phyloP scores from a whole-genome alignment of 306 rosid genomes.

The Cercis canadensis region DNA sequence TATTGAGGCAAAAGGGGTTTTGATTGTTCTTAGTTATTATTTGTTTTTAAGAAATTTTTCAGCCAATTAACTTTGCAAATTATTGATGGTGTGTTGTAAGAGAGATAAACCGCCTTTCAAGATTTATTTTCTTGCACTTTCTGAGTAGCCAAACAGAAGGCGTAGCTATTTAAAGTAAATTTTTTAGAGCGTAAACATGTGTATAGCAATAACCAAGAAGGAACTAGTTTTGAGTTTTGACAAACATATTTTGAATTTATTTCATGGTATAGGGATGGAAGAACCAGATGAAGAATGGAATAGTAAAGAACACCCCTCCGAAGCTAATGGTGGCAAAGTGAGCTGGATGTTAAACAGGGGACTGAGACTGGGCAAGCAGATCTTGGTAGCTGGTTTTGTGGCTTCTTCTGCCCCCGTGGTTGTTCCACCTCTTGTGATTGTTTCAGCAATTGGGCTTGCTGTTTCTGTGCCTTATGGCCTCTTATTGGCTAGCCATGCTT shows the following conservation, averaged over 20 bases:
- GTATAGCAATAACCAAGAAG: too few species aligned
- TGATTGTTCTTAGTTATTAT: not conserved
- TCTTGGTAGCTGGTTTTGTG: constrained; percentile 59
- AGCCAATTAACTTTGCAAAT: too few species aligned
- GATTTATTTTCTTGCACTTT: too few species aligned
- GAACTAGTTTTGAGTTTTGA: too few species aligned
- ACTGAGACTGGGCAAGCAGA: constrained; percentile 56
- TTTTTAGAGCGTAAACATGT: too few species aligned
- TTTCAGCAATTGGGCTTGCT: constrained; percentile 76
- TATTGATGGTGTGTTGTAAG: too few species aligned
- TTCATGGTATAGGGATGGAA: constrained; percentile 52
- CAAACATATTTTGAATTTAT: too few species aligned
- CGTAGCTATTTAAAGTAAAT: too few species aligned
- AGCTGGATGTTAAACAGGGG: constrained; percentile 50
- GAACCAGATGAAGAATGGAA: constrained; percentile 52
- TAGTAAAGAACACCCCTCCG: constrained; percentile 26
- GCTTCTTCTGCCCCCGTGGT: constrained; percentile 67
- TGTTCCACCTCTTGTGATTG: constrained; percentile 69
- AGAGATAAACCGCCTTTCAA: too few species aligned
- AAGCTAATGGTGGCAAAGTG: constrained; percentile 34
- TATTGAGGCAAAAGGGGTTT: too few species aligned
- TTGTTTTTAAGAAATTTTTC: not conserved
- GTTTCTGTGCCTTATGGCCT: constrained; percentile 68
- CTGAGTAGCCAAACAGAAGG: too few species aligned
- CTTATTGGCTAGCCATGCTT: constrained; percentile 64